phyloP scores from a whole-genome alignment of 192 early-diverging fungal species.

The Coemansia sp. region DNA sequence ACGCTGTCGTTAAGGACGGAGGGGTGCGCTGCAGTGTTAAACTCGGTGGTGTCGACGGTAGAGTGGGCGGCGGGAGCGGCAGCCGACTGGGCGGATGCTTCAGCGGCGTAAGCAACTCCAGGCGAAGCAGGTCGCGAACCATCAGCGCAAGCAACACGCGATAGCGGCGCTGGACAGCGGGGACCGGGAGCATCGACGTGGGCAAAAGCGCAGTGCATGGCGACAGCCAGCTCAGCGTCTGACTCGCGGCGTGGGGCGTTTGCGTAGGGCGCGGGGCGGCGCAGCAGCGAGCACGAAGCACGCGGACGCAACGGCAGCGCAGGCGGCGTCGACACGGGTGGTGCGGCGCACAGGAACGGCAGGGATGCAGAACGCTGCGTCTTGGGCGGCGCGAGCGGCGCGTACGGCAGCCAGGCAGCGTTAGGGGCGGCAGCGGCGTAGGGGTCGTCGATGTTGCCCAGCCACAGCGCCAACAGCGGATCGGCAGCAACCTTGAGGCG shows the following conservation, averaged over 20 bases:
- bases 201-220: slow-evolving; percentile 51
- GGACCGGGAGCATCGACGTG: slow-evolving; percentile 48
- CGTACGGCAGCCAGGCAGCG: slow-evolving; percentile 42
- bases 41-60: too few relatives aligned
- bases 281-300: slow-evolving; percentile 42
- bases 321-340: slow-evolving; percentile 16
- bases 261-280: slow-evolving; percentile 47
- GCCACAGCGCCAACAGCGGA: slow-evolving; percentile 47
- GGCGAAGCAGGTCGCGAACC: too few relatives aligned
- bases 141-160: neutral
- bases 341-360: slow-evolving; percentile 36
- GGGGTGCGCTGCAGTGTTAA: neutral
- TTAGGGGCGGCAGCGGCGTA: slow-evolving; percentile 37
- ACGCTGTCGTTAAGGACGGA: slow-evolving; percentile 24
- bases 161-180: slow-evolving; percentile 43
- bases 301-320: slow-evolving; percentile 44
- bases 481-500: slow-evolving; percentile 47
- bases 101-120: too few relatives aligned
- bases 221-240: slow-evolving; percentile 50
- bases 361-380: slow-evolving; percentile 54
- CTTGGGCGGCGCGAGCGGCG: slow-evolving; percentile 34
- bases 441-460: slow-evolving; percentile 53
- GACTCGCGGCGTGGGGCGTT: slow-evolving; percentile 48
- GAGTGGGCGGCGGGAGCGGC: too few relatives aligned
- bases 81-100: too few relatives aligned